phyloP scores from a whole-genome alignment of 2,329 filamentous ascomycete genomes.

The Fusarium anthophilum region DNA sequence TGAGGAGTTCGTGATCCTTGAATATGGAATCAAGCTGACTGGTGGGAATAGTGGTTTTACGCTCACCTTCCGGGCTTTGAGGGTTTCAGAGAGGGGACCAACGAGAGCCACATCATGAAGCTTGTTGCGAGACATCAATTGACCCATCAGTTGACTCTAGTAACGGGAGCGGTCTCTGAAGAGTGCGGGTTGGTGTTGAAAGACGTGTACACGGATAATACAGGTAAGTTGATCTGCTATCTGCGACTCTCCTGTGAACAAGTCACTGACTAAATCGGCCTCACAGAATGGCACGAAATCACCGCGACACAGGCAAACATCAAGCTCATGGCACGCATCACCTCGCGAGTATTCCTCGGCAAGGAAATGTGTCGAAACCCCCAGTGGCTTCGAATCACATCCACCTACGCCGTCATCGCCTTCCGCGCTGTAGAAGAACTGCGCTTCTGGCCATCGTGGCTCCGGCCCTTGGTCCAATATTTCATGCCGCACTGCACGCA shows the following conservation, averaged over 20 bases:
- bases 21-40: fast-evolving
- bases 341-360: neutral
- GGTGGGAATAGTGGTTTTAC: fast-evolving
- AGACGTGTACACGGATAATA: neutral
- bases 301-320: neutral
- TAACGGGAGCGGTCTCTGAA: neutral
- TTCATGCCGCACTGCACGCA: neutral
- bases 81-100: neutral
- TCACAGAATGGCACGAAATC: neutral
- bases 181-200: neutral
- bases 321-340: neutral
- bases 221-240: neutral
- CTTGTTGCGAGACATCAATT: neutral
- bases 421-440: neutral
- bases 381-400: neutral
- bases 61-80: neutral
- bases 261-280: fast-evolving
- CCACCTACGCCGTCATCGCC: neutral
- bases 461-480: neutral
- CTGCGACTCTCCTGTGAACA: no score
- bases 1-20: fast-evolving
- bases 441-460: neutral
- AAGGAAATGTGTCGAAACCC: neutral
- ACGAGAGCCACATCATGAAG: neutral
- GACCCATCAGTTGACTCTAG: neutral